A percentile compares a stretch with the other conserved stretches of the same genome.
phyloP scores from a whole-genome alignment of 768 basidiomycete species.

The Rhizopogon vulgaris region DNA sequence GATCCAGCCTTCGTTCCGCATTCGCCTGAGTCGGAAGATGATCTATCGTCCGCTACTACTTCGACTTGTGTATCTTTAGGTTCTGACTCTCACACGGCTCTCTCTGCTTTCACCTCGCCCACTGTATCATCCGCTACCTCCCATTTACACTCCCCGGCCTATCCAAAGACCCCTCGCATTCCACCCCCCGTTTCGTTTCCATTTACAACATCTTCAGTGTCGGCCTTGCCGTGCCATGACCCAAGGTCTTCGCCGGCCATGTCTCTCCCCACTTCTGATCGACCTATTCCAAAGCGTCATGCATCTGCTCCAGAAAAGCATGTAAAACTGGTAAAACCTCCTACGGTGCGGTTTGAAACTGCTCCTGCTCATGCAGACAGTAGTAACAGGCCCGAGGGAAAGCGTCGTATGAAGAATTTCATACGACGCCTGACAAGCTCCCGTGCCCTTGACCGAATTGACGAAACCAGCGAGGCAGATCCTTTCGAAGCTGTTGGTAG shows the following conservation, averaged over 20 bases:
- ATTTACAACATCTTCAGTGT: neutral
- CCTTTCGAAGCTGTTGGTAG: slow-evolving; percentile 57
- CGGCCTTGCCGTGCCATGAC: neutral
- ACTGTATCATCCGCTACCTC: slow-evolving; percentile 10
- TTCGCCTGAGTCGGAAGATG: neutral
- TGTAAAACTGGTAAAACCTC: neutral
- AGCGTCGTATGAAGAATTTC: slow-evolving; percentile 19
- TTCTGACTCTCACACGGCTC: slow-evolving; percentile 2
- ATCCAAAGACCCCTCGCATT: neutral
- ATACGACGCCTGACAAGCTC: slow-evolving; percentile 20
- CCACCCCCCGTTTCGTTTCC: slow-evolving; percentile 2
- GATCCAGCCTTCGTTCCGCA: neutral
- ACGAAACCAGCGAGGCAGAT: slow-evolving; percentile 73
- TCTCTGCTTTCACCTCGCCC: slow-evolving; percentile 8
- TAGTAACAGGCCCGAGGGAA: slow-evolving; percentile 9
- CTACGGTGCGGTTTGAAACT: neutral
- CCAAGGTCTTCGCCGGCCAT: neutral
- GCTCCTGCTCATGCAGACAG: neutral
- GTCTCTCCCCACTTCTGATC: neutral
- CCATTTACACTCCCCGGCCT: neutral
- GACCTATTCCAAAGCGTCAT: neutral
- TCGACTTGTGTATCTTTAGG: slow-evolving; percentile 6
- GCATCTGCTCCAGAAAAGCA: slow-evolving; percentile 1
- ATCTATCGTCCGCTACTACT: neutral
- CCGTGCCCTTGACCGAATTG: slow-evolving; percentile 56